Percentiles rank a stretch among this genome's conserved stretches.
Evolutionary conservation across 2,329 filamentous ascomycete species (phyloP).

Genomic region (Didymella segeticola): DNA sequence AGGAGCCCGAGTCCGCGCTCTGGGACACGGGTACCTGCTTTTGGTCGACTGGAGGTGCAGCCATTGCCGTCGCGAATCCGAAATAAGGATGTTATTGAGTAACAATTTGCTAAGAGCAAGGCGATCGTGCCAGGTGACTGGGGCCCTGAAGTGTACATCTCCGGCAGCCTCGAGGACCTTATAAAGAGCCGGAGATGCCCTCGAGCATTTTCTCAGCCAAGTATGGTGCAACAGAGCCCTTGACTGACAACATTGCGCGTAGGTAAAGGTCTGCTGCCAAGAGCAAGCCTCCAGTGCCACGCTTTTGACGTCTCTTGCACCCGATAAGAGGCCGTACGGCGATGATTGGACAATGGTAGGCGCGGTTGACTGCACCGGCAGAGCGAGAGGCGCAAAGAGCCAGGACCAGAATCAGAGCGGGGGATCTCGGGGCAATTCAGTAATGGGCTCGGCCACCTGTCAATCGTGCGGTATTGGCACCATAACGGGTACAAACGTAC

Average conservation of each 20-base stretch:
- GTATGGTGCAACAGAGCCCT: slow-evolving; percentile 28
- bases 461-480: background rate
- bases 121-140: slow-evolving; percentile 10
- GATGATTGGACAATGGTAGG: background rate
- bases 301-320: background rate
- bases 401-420: background rate
- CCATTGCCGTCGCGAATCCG: slow-evolving; percentile 20
- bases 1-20: slow-evolving; percentile 24
- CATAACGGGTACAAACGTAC: background rate
- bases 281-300: slow-evolving; percentile 10
- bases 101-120: slow-evolving; percentile 14
- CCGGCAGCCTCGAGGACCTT: slow-evolving; percentile 16
- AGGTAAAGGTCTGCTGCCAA: slow-evolving; percentile 10
- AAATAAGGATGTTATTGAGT: slow-evolving; percentile 8
- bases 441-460: slow-evolving; percentile 5
- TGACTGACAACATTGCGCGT: slow-evolving; percentile 28
- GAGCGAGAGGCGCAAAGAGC: background rate
- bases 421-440: background rate
- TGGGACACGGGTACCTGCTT: slow-evolving; percentile 28
- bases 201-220: slow-evolving; percentile 5
- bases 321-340: slow-evolving; percentile 10
- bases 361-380: background rate
- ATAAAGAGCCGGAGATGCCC: slow-evolving; percentile 21
- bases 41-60: slow-evolving; percentile 12
- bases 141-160: slow-evolving; percentile 13